Evolutionary conservation across 108 stramenopile species (phyloP), one percentile per base, ranked within the genome.

Genomic region (Cylindrotheca closterium): DNA sequence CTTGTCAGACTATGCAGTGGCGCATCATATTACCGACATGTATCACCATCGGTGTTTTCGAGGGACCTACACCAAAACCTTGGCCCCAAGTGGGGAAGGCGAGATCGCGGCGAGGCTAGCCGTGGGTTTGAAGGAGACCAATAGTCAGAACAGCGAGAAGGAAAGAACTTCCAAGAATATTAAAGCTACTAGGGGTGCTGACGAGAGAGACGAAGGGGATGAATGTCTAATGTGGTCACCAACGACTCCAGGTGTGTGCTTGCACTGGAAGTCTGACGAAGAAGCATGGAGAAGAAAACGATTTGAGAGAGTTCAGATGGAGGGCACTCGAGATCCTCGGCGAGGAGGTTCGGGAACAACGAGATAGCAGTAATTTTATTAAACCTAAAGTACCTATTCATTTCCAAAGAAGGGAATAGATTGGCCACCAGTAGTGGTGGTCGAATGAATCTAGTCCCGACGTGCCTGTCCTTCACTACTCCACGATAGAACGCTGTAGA

Each of bases 21-120:
- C 58, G 3, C 58, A 59, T 59, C 58, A 59, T 23, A 59, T 59
- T 19, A 59, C 58, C 37, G 58, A 59, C 58, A 59, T 59, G 58
- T 59, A 59, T 34, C 58, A 59, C 42, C 58, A 59, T 45, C 58
- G 58, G 21, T 22, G n/a, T 12, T 59, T 59, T 59, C 58, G 58
- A 23, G 58, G 58, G 4, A 34, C 58, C 7, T 59, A 59, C 37
- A 59, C 58, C n/a, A 59, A 59, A 45, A 59, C 58, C 5, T 45
- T 59, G 24, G 37, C 33, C 4, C 58, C 58, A 22, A 29, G 27
- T 31, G 58, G 58, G 42, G 22, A 59, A 23, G 58, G 58, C 10
- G 58, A 59, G 42, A 59, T 42, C 4, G 58, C 58, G 4, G 58
- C 58, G 3, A 4, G 34, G 4, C 24, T 59, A n/a, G 58, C 58